phyloP scores from a whole-genome alignment of 768 basidiomycete species.

The Coprinopsis marcescibilis region DNA sequence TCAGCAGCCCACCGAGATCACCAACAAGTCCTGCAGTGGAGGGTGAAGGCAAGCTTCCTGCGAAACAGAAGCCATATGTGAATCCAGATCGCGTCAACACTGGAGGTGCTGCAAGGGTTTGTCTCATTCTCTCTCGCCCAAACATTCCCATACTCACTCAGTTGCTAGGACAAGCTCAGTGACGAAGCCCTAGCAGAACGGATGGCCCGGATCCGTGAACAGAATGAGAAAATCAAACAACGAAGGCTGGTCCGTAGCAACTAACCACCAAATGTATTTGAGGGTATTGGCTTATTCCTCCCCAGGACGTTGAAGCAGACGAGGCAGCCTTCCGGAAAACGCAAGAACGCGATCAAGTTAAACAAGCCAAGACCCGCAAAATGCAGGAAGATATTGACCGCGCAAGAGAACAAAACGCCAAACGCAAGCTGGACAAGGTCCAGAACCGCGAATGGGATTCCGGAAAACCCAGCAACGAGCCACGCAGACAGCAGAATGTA shows the following conservation, averaged over 20 bases:
- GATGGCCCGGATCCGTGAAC: constrained; percentile 64
- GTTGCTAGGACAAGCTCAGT: constrained; percentile 55
- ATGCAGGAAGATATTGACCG: constrained; percentile 66
- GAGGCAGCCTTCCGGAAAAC: constrained; percentile 72
- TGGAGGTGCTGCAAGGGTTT: constrained; percentile 67
- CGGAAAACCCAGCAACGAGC: constrained; percentile 41
- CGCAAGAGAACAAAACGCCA: constrained; percentile 73
- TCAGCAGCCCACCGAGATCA: constrained; percentile 13
- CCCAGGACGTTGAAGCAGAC: constrained; percentile 74
- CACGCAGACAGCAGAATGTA: neutral
- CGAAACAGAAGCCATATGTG: constrained; percentile 70
- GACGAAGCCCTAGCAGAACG: constrained; percentile 63
- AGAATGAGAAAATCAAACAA: constrained; percentile 75
- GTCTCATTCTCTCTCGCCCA: constrained; percentile 13
- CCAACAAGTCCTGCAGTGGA: too few species aligned
- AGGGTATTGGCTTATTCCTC: constrained; percentile 4
- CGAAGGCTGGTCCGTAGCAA: constrained; percentile 60
- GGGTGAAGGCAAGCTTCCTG: too few species aligned
- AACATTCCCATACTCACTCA: neutral
- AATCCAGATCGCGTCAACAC: constrained; percentile 84
- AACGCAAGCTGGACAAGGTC: constrained; percentile 76
- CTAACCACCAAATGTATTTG: too few species aligned
- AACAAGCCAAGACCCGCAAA: constrained; percentile 51
- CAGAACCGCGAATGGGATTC: constrained; percentile 83
- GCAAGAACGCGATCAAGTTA: constrained; percentile 58